A percentile compares a stretch with the other conserved stretches of the same genome.
Evolutionary conservation across 2,329 filamentous ascomycete species (phyloP).

Genomic region (Bertia moriformis): DNA sequence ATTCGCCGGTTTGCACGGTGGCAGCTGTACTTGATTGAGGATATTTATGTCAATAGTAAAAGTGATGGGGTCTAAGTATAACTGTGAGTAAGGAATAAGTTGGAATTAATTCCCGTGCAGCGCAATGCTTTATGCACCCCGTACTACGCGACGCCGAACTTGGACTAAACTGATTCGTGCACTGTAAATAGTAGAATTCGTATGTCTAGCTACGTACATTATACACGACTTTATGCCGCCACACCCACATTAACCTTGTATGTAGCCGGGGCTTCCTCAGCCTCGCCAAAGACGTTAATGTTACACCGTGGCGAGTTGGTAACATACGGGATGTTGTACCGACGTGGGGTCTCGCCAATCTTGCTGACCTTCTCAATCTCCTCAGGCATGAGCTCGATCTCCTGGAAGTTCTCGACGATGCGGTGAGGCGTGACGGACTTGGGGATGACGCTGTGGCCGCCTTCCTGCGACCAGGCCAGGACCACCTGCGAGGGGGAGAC

Average conservation of each 20-base stretch:
- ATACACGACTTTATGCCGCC: too few relatives aligned
- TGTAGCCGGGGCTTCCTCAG: background rate
- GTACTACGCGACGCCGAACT: too few relatives aligned
- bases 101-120: too few relatives aligned
- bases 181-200: too few relatives aligned
- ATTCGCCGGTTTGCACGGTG: too few relatives aligned
- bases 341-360: slow-evolving; percentile 15
- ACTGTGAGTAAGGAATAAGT: too few relatives aligned
- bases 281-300: slow-evolving; percentile 1
- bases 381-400: slow-evolving; percentile 43
- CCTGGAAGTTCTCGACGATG: slow-evolving; percentile 57
- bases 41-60: too few relatives aligned
- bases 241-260: slow-evolving; percentile 1
- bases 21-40: too few relatives aligned
- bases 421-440: slow-evolving; percentile 57
- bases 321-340: slow-evolving; percentile 18
- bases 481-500: slow-evolving; percentile 27
- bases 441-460: slow-evolving; percentile 59
- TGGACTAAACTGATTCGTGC: too few relatives aligned
- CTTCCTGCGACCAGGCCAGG: slow-evolving; percentile 41
- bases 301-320: slow-evolving; percentile 5
- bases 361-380: slow-evolving; percentile 17
- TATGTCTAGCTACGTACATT: too few relatives aligned
- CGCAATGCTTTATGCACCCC: too few relatives aligned
- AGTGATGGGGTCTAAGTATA: too few relatives aligned